Base-by-base conservation (phyloP, 495 filamentous ascomycete genomes). In the Hyphodiscus hymeniophilus region DNA sequence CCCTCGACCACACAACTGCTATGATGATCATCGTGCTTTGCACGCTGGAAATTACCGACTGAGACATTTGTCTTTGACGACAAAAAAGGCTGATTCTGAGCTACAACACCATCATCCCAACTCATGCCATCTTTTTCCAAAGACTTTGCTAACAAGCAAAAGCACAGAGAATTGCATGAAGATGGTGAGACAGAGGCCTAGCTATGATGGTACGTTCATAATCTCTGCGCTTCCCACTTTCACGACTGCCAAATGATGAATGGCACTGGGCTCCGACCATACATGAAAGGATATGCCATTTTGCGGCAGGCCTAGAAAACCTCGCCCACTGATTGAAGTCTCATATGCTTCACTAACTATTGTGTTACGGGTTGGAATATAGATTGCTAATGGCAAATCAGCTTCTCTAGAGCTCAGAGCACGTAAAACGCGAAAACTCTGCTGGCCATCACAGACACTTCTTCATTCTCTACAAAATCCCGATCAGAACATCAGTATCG, bases 11-110 rank as follows among this genome's bases (percentile, higher is more conserved):
- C 38, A n/a, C 35, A 13, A n/a, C 8, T 53, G 51, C 58, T 48
- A 80, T 90, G 90, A 96, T 94, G 88, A 76, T 71, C 73, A 73
- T 80, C 71, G 73, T 81, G 79, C 71, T 76, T 72, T 73, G 87
- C 90, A 94, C 87, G 87, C 87, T 95, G 89, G 89, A 94, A 97
- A 95, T 97, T 97, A 97, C 91, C 91, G 91, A 84, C 91, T 80
- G 87, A 97, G 79, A 68, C 77, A 52, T 45, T 62, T 69, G 76
- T 77, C 74, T 60, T 75, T 86, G 89, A 84, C 75, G 87, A 89
- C 69, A 94, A 67, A 63, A 77, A 79, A 84, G 87, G 88, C 88
- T 94, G 75, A 81, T 72, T 81, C 90, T 95, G 90, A 95, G 77
- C 69, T 65, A 54, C 50, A 48, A 36, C 53, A 35, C 23, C 33